Evolutionary conservation across 768 basidiomycete genomes (phyloP).

Genomic region (Boletus insuetus): DNA sequence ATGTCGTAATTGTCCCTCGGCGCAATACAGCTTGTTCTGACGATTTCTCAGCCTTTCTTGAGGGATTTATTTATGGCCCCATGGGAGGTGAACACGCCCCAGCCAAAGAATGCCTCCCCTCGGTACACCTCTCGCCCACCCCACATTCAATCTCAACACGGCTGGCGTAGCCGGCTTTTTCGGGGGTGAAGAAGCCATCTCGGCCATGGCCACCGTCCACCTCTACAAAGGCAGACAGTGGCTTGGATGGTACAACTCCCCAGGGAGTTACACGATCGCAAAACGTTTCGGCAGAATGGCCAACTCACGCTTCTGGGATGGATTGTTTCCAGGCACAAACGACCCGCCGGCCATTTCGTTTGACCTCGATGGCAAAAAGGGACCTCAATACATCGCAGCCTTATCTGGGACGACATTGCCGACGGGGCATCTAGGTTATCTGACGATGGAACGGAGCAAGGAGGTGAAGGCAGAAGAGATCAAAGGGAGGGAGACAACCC

Average conservation of each 20-base stretch:
- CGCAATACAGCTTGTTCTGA: too few relatives aligned
- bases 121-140: slow-evolving; percentile 3
- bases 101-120: slow-evolving; percentile 9
- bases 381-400: slow-evolving; percentile 27
- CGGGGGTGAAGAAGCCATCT: too few relatives aligned
- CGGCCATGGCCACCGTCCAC: slow-evolving; percentile 35
- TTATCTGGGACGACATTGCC: slow-evolving; percentile 30
- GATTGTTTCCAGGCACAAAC: slow-evolving; percentile 30
- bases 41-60: neutral
- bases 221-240: slow-evolving; percentile 29
- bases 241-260: slow-evolving; percentile 38
- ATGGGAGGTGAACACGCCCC: neutral
- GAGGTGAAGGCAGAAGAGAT: neutral
- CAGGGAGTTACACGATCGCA: slow-evolving; percentile 33
- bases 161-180: slow-evolving; percentile 36
- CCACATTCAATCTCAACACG: slow-evolving; percentile 24
- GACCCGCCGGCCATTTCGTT: slow-evolving; percentile 26
- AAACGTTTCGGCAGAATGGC: slow-evolving; percentile 33
- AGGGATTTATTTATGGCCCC: neutral
- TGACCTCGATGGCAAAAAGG: slow-evolving; percentile 27
- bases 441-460: slow-evolving; percentile 20
- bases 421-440: slow-evolving; percentile 27
- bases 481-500: slow-evolving; percentile 7
- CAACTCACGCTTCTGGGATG: slow-evolving; percentile 30
- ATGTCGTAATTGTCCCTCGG: too few relatives aligned